phyloP scores from a whole-genome alignment of 495 filamentous ascomycete genomes.

The Antarctomyces pellizariae region DNA sequence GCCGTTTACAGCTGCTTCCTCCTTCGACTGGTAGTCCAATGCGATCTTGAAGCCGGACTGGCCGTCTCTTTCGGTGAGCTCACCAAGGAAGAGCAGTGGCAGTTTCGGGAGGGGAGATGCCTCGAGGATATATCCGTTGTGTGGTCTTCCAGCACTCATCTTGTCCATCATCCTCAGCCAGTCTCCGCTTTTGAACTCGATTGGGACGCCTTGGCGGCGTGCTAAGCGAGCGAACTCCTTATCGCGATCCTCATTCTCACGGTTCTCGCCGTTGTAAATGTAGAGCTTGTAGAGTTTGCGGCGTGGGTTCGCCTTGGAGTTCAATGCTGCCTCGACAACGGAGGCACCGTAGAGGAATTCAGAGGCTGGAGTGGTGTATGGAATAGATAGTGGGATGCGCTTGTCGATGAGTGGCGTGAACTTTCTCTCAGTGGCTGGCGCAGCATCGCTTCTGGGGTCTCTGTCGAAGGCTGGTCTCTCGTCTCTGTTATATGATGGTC shows the following conservation, averaged over 20 bases:
- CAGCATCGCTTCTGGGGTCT: too few relatives aligned
- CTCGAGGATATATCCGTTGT: conserved; percentile 82
- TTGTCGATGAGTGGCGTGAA: conserved; percentile 3
- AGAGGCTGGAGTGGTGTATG: conserved; percentile 65
- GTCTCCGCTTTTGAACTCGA: conserved; percentile 26
- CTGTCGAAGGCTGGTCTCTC: too few relatives aligned
- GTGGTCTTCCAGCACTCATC: conserved; percentile 60
- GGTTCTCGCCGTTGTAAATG: conserved; percentile 33
- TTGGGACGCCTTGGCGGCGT: conserved; percentile 23
- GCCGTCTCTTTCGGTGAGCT: conserved; percentile 16
- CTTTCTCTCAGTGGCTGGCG: neutral
- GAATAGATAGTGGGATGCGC: conserved; percentile 30
- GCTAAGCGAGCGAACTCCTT: conserved; percentile 32
- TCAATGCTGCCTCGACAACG: conserved; percentile 62
- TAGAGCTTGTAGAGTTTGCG: conserved; percentile 73
- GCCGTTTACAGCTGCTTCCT: conserved; percentile 52
- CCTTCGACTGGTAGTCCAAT: conserved; percentile 41
- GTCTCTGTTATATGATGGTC: too few relatives aligned
- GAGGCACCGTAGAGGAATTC: conserved; percentile 77
- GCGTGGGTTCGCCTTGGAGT: conserved; percentile 19
- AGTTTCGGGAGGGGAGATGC: conserved; percentile 56
- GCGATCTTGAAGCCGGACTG: conserved; percentile 28
- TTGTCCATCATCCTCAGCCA: conserved; percentile 51
- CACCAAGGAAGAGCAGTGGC: conserved; percentile 36
- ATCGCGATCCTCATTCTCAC: conserved; percentile 16